Conservation (phyloP, 2,329 filamentous ascomycete species). For the Clathrospora elynae region DNA sequence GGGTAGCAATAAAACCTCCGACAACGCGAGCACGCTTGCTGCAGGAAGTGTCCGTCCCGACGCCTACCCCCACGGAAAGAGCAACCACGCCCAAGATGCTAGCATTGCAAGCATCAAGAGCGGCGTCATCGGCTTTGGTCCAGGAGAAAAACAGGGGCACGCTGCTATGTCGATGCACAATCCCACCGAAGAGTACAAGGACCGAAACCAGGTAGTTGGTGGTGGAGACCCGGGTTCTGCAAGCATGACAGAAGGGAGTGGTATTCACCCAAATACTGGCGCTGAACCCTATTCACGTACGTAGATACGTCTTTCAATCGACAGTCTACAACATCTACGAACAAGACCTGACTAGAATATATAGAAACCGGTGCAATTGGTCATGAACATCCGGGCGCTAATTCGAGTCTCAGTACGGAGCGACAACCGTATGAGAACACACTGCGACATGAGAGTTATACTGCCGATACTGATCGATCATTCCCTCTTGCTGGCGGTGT, state of each 20-base stretch:
- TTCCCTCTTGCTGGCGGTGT: constrained; percentile 48
- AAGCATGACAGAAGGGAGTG: constrained; percentile 9
- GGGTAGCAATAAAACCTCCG: constrained; percentile 3
- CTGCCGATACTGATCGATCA: constrained; percentile 33
- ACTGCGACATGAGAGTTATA: constrained; percentile 22
- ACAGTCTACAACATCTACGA: constrained; percentile 1
- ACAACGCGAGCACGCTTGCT: constrained; percentile 3
- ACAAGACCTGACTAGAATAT: constrained; percentile 13
- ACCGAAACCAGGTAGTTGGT: constrained; percentile 24
- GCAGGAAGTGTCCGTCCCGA: constrained; percentile 25
- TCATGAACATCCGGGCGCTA: constrained; percentile 6
- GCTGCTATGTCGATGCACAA: constrained; percentile 30
- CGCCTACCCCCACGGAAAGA: constrained; percentile 12
- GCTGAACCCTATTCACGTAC: constrained; percentile 23
- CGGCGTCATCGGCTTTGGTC: constrained; percentile 46
- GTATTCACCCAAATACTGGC: constrained; percentile 8
- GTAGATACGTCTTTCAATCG: constrained; percentile 17
- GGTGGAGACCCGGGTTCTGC: constrained; percentile 22
- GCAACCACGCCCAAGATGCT: constrained; percentile 17
- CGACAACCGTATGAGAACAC: constrained; percentile 16
- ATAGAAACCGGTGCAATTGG: constrained; percentile 10
- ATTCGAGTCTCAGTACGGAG: background rate
- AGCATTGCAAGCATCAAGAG: constrained; percentile 50
- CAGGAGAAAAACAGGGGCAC: constrained; percentile 27
- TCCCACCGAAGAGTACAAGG: constrained; percentile 15